These are phyloP conservation scores for Boechera stricta DNA, from an alignment of 345 rosid species.

Conservation along the genomic window DNA sequence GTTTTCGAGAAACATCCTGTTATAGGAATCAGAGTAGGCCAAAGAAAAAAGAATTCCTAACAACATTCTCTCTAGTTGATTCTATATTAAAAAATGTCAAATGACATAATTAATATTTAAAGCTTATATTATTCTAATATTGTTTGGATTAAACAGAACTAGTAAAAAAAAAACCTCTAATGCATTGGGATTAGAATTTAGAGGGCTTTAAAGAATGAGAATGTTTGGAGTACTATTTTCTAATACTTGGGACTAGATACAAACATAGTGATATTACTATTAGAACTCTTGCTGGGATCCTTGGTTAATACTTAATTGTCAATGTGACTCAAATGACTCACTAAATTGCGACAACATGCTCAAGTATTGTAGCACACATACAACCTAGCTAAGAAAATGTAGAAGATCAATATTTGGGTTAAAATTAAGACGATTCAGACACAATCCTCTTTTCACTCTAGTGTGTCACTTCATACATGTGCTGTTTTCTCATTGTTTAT, in stretches of 20 bases:
- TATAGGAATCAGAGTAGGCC: slow-evolving; percentile 35
- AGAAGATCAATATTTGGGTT: not conserved
- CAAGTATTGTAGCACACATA: not conserved
- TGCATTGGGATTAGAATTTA: slow-evolving; percentile 40
- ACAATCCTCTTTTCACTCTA: not conserved
- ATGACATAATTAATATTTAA: slow-evolving; percentile 19
- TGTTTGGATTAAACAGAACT: slow-evolving; percentile 28
- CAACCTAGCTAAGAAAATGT: not conserved
- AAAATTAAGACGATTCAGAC: not conserved
- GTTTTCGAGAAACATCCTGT: slow-evolving; percentile 46
- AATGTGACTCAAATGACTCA: not conserved
- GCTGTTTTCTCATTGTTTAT: not conserved
- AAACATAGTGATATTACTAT: not conserved
- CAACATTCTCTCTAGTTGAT: slow-evolving; percentile 43
- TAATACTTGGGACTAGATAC: slow-evolving; percentile 36
- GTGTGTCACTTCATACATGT: not conserved
- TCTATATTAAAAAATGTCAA: slow-evolving; percentile 10
- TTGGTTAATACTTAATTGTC: slow-evolving; percentile 8
- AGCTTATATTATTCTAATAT: slow-evolving; percentile 13
- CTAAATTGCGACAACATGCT: not conserved
- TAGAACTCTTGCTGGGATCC: slow-evolving; percentile 2
- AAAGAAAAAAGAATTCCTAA: slow-evolving; percentile 20
- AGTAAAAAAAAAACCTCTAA: slow-evolving; percentile 13
- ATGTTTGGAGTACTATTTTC: slow-evolving; percentile 26
- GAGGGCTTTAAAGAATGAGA: slow-evolving; percentile 14